Evolutionary conservation across 2,329 filamentous ascomycete species (phyloP), one percentile per base, ranked within the genome.

Genomic region (Arthrobotrys pseudoclavata): DNA sequence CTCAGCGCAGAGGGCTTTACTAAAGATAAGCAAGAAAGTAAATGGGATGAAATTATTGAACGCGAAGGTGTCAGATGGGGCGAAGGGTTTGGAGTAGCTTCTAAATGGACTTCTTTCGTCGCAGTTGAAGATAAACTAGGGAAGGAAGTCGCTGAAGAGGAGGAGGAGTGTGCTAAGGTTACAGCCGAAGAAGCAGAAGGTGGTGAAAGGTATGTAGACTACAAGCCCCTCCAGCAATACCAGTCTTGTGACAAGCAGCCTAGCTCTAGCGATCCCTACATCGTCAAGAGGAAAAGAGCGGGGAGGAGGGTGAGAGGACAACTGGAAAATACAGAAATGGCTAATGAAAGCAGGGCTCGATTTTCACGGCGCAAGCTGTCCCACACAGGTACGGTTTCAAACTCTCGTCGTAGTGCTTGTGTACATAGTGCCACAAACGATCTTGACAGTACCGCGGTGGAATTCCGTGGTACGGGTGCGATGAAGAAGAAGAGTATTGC

Each of bases 41-140:
- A 85, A 3, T 90, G 90, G 81, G 83, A 86, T 12, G 87, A 89
- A 55, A 86, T 93, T 81, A 87, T 90, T 0, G 87, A 91, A 82
- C 86, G 87, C 0, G 91, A 93, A 81, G 90, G 87, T 7, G 89
- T 93, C 0, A 85, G 88, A 0, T 84, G 93, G 0, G 91, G 91
- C 0, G 86, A 90, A 12, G 85, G 86, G 70, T 92, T 89, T 81
- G 90, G 92, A 80, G 87, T 93, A 7, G 88, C 86, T 1, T 88
- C 90, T 0, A 91, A 90, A 81, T 92, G 89, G 87, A 91, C 89
- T 81, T 92, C 90, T 0, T 94, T 93, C 79, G 88, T 93, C 2
- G 91, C 91, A 1, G 85, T 91, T 1, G 86, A 90, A 77, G 84
- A 85, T 7, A 83, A 85, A 18, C 77, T 80, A 2, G 62, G 55